Base-by-base conservation (phyloP, 768 basidiomycete species). In the Leccinum broughii region DNA sequence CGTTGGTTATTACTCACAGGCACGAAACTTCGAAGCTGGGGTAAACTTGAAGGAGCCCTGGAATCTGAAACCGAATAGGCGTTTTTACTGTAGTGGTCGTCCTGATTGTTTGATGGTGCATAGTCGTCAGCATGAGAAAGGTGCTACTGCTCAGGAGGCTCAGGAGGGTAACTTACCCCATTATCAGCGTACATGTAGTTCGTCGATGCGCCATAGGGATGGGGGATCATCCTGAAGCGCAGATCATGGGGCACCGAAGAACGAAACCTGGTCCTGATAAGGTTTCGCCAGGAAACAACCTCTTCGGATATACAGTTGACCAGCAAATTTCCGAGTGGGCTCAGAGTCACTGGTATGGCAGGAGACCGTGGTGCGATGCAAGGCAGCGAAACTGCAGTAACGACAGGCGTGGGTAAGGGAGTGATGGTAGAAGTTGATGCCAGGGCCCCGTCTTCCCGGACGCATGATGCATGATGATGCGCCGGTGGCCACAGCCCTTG, bases 161-260 rank as follows among this genome's bases (percentile, higher is more conserved):
- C 3, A 1, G 37, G 37, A 14, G 15, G n/a, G 39, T 6, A 9
- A 62, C 72, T 50, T 44, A 69, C 72, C 62, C 62, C 64, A 32
- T 48, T 62, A 15, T 67, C 60, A 13, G 72, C 59, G 35, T 72
- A 71, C 56, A 72, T 48, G 35, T 67, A 74, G 50, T 63, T 67
- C 15, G 72, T 66, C 26, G 72, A 60, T 51, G 70, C 65, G 39
- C 60, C 69, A 37, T 72, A 72, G 15, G 71, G 71, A 62, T 72
- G 71, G 57, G 65, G 55, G 48, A 70, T 72, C 65, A 72, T 74
- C 61, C 46, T 71, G 62, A 59, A 52, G 60, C 48, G 58, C 41
- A 63, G 64, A 55, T 28, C 69, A 71, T 70, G 28, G 60, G 62
- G n/a, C 32, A 32, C 48, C 51, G 34, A 56, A 55, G 59, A 53